Conservation (phyloP, 1,139 yeast species). For the Zygoascus meyerae region DNA sequence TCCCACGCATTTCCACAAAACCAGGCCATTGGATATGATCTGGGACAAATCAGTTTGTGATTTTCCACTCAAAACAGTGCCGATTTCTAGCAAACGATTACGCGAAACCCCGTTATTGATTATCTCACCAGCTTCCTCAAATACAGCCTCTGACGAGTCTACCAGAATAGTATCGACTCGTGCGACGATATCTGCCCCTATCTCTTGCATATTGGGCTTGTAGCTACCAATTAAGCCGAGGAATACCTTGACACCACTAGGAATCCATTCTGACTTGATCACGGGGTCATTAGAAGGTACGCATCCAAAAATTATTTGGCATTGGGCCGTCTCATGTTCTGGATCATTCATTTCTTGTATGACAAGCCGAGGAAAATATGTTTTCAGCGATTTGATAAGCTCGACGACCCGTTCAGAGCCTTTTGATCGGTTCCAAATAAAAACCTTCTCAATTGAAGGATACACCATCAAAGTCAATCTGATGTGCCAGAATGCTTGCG, state of each 20-base stretch:
- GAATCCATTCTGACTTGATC: slow-evolving; percentile 10
- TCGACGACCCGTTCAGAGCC: slow-evolving; percentile 36
- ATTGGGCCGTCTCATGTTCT: not conserved
- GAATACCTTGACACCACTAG: slow-evolving; percentile 5
- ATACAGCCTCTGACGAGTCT: slow-evolving; percentile 75
- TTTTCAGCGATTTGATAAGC: slow-evolving; percentile 29
- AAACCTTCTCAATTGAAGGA: slow-evolving; percentile 37
- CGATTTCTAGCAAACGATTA: slow-evolving; percentile 14
- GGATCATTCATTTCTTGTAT: not conserved
- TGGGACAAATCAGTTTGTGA: not conserved
- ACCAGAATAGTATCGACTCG: slow-evolving; percentile 6
- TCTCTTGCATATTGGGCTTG: slow-evolving; percentile 16
- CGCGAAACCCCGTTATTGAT: slow-evolving; percentile 9
- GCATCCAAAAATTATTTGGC: slow-evolving; percentile 6
- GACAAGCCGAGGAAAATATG: slow-evolving; percentile 20
- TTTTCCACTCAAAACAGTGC: slow-evolving; percentile 4
- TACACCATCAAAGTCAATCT: slow-evolving; percentile 43
- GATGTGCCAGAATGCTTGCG: slow-evolving; percentile 63
- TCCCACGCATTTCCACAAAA: slow-evolving; percentile 10
- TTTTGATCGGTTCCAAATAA: slow-evolving; percentile 44
- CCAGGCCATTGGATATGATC: not conserved
- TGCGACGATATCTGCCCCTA: slow-evolving; percentile 12
- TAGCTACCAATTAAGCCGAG: slow-evolving; percentile 16
- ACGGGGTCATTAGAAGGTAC: slow-evolving; percentile 12
- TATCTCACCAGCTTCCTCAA: slow-evolving; percentile 98